phyloP scores from a whole-genome alignment of 768 basidiomycete genomes.

The Podaxis sp. region DNA sequence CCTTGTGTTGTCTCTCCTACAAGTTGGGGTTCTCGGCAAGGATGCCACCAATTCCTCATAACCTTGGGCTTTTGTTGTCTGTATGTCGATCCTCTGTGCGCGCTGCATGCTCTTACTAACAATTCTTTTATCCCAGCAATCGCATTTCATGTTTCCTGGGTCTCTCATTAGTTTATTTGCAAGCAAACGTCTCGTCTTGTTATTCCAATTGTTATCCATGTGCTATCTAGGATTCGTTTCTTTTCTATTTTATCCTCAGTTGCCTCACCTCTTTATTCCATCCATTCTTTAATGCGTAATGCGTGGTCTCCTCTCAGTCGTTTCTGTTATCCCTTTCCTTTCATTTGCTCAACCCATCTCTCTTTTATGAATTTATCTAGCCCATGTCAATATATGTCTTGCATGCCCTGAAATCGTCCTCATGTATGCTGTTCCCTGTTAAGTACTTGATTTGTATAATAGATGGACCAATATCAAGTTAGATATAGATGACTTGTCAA shows the following conservation, averaged over 20 bases:
- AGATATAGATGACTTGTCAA: too few species aligned
- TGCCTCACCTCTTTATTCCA: slow-evolving; percentile 2
- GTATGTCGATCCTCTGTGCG: neutral
- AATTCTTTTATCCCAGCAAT: neutral
- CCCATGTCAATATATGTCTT: slow-evolving; percentile 10
- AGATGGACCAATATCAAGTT: neutral
- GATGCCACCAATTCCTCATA: slow-evolving; percentile 21
- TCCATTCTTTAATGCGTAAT: slow-evolving; percentile 9
- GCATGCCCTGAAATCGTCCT: neutral
- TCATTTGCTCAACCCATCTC: slow-evolving; percentile 7
- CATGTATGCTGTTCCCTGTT: neutral
- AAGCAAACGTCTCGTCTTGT: slow-evolving; percentile 7
- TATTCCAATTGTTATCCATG: slow-evolving; percentile 9
- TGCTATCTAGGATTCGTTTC: slow-evolving; percentile 5
- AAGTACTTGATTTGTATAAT: neutral
- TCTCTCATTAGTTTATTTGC: slow-evolving; percentile 10
- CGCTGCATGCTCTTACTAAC: neutral
- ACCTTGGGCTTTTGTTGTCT: slow-evolving; percentile 1
- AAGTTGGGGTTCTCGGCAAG: slow-evolving; percentile 43
- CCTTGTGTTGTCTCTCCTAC: slow-evolving; percentile 64
- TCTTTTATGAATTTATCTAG: slow-evolving; percentile 18
- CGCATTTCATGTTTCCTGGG: slow-evolving; percentile 2
- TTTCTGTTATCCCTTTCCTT: slow-evolving; percentile 4
- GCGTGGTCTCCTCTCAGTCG: neutral
- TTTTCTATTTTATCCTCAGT: neutral